Evolutionary conservation across 495 filamentous ascomycete species (phyloP).

Genomic region (Venustampulla echinocandica): DNA sequence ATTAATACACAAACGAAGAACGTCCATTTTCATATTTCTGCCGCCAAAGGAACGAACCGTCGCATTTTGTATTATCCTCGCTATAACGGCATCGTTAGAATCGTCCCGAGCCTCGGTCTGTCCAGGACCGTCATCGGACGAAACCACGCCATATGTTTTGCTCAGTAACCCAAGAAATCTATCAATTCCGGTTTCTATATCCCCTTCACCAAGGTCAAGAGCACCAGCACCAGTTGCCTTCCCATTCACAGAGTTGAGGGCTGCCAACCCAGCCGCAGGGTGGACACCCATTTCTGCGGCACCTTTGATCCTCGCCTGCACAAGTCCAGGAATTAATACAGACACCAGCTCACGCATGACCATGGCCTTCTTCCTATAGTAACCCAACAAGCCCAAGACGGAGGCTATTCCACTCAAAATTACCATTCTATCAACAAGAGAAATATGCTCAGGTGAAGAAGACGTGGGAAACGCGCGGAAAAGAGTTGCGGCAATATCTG

Average conservation of each 20-base stretch:
- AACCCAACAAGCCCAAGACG: slow-evolving; percentile 63
- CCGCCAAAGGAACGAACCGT: slow-evolving; percentile 53
- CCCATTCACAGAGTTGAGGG: slow-evolving; percentile 42
- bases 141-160: slow-evolving; percentile 42
- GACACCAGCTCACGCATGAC: slow-evolving; percentile 75
- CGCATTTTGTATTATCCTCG: slow-evolving; percentile 43
- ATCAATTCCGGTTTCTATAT: slow-evolving; percentile 65
- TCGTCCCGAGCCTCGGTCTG: slow-evolving; percentile 23
- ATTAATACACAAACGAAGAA: slow-evolving; percentile 76
- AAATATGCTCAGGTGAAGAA: slow-evolving; percentile 47
- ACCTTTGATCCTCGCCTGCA: slow-evolving; percentile 86
- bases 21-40: slow-evolving; percentile 66
- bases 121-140: slow-evolving; percentile 22
- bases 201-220: slow-evolving; percentile 63
- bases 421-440: slow-evolving; percentile 60
- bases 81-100: slow-evolving; percentile 41
- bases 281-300: slow-evolving; percentile 94
- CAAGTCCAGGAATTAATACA: slow-evolving; percentile 72
- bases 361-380: slow-evolving; percentile 79
- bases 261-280: slow-evolving; percentile 74
- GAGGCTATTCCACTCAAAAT: slow-evolving; percentile 83
- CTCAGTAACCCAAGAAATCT: slow-evolving; percentile 39
- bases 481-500: slow-evolving; percentile 59
- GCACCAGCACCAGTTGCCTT: slow-evolving; percentile 47
- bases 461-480: slow-evolving; percentile 65